Evolutionary conservation across 176 grass and related monocot species (phyloP), one percentile per base, ranked within the genome.

Genomic region (Oryza brachyantha): DNA sequence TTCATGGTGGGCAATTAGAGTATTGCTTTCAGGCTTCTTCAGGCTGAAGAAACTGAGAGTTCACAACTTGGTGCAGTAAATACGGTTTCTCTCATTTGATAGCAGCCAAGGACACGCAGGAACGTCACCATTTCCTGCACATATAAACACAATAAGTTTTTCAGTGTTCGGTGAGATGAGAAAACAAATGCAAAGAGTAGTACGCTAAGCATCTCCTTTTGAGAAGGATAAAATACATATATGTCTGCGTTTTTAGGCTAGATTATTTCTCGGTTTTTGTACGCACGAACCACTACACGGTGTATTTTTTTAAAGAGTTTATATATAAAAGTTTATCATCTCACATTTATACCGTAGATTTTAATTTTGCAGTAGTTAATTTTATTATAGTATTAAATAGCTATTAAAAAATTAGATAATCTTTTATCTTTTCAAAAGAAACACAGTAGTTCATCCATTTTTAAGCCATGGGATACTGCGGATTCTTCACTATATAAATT

Each of bases 91-190:
- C 79, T 80, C 64, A 77, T 67, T 4, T 85, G 83, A 64, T 94
- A 88, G 37, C 64, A 86, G 74, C 85, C 88, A 29, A 93, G 82
- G 29, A 83, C 78, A 14, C 88, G 85, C 50, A 93, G 65, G 54
- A 93, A 86, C 55, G 72, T 86, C 29, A 75, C 63, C 66, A 80
- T 60, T 88, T 93, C 71, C 85, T 86, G 78, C 69, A 77, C 62
- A 81, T 63, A 27, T 25, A 32, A 37, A 35, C 25, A 76, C 66
- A 35, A 58, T 39, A n/a, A 14, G 74, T 22, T 72, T 72, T 27
- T 81, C 41, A 70, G 35, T 28, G 64, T n/a, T 21, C 3, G 13
- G 4, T 36, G 7, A 41, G 45, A 35, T 43, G 12, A 46, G 4
- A 66, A 46, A 43, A 45, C 12, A 5, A 9, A 38, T 14, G 13